Percentiles rank a stretch among this genome's conserved stretches.
Evolutionary conservation across 257 asterid genomes (phyloP).

Genomic region (Nicotiana knightiana): DNA sequence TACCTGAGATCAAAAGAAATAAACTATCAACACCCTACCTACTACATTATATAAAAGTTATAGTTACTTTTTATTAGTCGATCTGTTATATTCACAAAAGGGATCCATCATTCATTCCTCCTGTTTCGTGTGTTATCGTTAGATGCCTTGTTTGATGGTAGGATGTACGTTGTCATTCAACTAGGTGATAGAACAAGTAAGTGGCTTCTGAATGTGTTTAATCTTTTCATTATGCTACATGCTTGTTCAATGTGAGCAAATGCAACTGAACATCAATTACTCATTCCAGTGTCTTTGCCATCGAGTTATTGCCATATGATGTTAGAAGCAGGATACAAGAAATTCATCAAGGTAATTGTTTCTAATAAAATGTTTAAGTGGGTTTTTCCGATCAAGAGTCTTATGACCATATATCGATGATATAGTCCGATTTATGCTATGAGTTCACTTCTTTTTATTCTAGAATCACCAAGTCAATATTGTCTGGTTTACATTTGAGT

Average conservation of each 20-base stretch:
- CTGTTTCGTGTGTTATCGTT: slow-evolving; percentile 68
- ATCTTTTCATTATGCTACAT: slow-evolving; percentile 35
- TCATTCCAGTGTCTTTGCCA: slow-evolving; percentile 59
- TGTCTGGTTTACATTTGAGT: not conserved
- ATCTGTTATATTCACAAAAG: slow-evolving; percentile 76
- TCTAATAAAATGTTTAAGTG: not conserved
- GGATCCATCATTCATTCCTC: slow-evolving; percentile 78
- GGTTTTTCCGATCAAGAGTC: not conserved
- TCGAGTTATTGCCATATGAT: slow-evolving; percentile 74
- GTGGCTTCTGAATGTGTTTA: slow-evolving; percentile 12
- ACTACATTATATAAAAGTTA: not conserved
- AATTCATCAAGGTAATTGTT: not conserved
- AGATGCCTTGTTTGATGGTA: slow-evolving; percentile 97
- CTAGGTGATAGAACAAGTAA: slow-evolving; percentile 19
- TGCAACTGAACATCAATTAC: slow-evolving; percentile 36
- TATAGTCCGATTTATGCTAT: not conserved
- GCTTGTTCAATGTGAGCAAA: slow-evolving; percentile 67
- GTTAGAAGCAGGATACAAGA: slow-evolving; percentile 44
- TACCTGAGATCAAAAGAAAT: too few relatives aligned
- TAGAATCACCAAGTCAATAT: not conserved
- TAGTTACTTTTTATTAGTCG: slow-evolving; percentile 39
- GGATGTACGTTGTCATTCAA: slow-evolving; percentile 18
- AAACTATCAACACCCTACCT: not conserved
- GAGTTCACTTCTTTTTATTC: not conserved
- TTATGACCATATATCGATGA: not conserved